Base-by-base conservation (phyloP, 768 basidiomycete genomes). In the Macrocybe gigantea region DNA sequence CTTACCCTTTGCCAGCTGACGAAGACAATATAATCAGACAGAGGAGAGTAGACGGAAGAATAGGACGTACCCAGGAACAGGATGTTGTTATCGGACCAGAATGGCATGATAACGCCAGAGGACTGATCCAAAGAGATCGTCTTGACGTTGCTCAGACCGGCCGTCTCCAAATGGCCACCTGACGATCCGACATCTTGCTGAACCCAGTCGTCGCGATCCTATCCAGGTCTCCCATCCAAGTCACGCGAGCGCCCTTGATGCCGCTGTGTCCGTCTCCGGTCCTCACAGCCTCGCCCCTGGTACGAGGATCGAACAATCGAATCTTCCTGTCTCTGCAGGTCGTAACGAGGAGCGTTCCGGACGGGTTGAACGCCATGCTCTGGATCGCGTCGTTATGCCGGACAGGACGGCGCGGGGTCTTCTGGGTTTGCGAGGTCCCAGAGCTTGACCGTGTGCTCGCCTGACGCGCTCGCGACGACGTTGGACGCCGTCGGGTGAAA, bases 191-290 rank as follows among this genome's bases (percentile, higher is more conserved):
- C 90, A 94, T 95, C 66, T 83, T 91, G 68, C 88, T 92, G 68
- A 98, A 98, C 0, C 95, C 95, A 10, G 95, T 99, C 10, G 95
- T 98, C 10, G 87, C 91, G 60, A 97, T 79, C 53, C 81, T 82
- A 63, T 93, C 93, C 42, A 78, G 67, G 47, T 90, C 88, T 38
- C 96, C 95, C 80, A 96, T 81, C 89, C 91, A 98, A 29, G 77
- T 73, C 3, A 93, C 85, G 12, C 95, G 77, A 3, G 91, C 80
- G 3, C 92, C 92, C 67, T 97, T 98, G 64, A 98, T 85, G 7
- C 96, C 96, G 14, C 82, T 82, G 62, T 98, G 93, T 0, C 93
- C 89, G 59, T 98, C 95, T 6, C 80, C 69, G 30, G 83, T 66
- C 42, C 91, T 79, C 33, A 98, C 84, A 5, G 95, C 76, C n/a